phyloP scores from a whole-genome alignment of 805 yeast species.

The Candida methanosorbosa region DNA sequence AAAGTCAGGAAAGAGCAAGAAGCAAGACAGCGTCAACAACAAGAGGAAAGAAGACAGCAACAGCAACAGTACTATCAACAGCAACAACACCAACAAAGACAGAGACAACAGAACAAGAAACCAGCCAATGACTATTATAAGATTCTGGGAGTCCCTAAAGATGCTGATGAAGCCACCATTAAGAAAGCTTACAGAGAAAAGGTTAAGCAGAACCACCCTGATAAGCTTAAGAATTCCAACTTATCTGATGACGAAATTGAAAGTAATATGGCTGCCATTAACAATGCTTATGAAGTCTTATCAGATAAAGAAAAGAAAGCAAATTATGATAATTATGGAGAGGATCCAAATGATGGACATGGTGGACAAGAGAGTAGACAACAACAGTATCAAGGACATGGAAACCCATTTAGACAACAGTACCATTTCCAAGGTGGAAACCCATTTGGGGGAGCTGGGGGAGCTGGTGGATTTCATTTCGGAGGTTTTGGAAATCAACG shows the following conservation, averaged over 20 bases:
- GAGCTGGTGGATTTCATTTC: slow-evolving; percentile 5
- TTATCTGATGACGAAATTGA: slow-evolving; percentile 63
- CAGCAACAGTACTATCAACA: slow-evolving; percentile 29
- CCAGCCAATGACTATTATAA: slow-evolving; percentile 64
- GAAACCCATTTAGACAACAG: slow-evolving; percentile 1
- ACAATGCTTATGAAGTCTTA: slow-evolving; percentile 85
- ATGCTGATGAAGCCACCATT: slow-evolving; percentile 65
- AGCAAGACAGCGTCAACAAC: slow-evolving; percentile 29
- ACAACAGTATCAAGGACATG: slow-evolving; percentile 5
- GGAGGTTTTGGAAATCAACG: too few species aligned
- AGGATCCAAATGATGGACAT: slow-evolving; percentile 15
- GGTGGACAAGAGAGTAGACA: slow-evolving; percentile 4
- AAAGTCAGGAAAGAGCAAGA: slow-evolving; percentile 23
- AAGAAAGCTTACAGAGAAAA: slow-evolving; percentile 74
- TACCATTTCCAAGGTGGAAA: slow-evolving; percentile 4
- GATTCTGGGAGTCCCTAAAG: slow-evolving; percentile 54
- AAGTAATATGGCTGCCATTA: slow-evolving; percentile 81
- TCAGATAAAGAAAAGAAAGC: slow-evolving; percentile 55
- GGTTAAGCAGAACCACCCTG: slow-evolving; percentile 85
- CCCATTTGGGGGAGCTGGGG: slow-evolving; percentile 5
- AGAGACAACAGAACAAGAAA: slow-evolving; percentile 17
- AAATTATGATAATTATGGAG: slow-evolving; percentile 46
- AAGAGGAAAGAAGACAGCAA: slow-evolving; percentile 39
- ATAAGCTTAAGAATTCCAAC: slow-evolving; percentile 65
- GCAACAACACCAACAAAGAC: slow-evolving; percentile 25